phyloP scores from a whole-genome alignment of 2,329 filamentous ascomycete genomes.

The Talaromyces sp. region DNA sequence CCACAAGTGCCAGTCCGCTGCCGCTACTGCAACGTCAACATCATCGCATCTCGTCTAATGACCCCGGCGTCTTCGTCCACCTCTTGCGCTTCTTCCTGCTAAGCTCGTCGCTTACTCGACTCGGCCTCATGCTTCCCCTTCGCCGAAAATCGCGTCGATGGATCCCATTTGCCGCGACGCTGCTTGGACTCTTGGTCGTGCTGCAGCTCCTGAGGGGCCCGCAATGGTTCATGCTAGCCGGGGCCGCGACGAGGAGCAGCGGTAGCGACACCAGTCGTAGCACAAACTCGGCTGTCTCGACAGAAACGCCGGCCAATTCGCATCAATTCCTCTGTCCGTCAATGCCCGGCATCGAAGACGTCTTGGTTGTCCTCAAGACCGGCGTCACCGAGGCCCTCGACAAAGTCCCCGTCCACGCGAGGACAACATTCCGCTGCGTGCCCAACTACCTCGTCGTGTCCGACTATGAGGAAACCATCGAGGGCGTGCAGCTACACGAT shows the following conservation, averaged over 20 bases:
- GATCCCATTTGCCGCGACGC: conserved; percentile 47
- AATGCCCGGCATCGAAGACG: conserved; percentile 43
- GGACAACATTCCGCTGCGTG: conserved; percentile 52
- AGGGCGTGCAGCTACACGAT: conserved; percentile 48
- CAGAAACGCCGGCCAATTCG: neutral
- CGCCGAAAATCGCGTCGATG: conserved; percentile 30
- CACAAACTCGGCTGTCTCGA: conserved; percentile 8
- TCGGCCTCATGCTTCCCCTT: conserved; percentile 40
- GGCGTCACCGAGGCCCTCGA: conserved; percentile 54
- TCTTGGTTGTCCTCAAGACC: conserved; percentile 56
- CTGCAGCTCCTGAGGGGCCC: conserved; percentile 48
- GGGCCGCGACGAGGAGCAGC: conserved; percentile 6
- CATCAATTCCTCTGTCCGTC: conserved; percentile 23
- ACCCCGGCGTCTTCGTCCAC: neutral
- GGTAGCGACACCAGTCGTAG: neutral
- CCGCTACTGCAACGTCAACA: neutral
- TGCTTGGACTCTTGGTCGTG: conserved; percentile 54
- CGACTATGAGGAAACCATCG: conserved; percentile 51
- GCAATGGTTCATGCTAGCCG: conserved; percentile 9
- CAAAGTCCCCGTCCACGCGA: conserved; percentile 53
- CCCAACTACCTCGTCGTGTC: conserved; percentile 56
- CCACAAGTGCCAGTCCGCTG: neutral
- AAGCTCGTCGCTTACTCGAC: neutral
- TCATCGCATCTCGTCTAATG: neutral
- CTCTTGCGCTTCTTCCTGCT: neutral